Conservation (phyloP, 306 rosid genomes). For the Prunus armeniaca region DNA sequence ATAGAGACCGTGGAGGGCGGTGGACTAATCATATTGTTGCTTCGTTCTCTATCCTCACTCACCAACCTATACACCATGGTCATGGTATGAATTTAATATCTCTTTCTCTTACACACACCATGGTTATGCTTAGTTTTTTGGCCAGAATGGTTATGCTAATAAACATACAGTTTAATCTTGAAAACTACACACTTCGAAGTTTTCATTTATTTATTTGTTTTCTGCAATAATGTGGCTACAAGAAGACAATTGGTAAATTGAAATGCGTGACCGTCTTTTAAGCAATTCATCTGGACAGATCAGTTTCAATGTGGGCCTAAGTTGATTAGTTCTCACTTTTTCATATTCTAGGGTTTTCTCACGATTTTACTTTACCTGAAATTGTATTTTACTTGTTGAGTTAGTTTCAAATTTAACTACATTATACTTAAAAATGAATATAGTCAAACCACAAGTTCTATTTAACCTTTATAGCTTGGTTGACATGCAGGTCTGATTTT, state of each 20-base stretch:
- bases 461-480: neutral
- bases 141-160: neutral
- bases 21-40: constrained; percentile 73
- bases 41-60: constrained; percentile 75
- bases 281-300: neutral
- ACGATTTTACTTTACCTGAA: neutral
- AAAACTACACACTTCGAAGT: neutral
- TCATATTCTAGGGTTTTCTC: neutral
- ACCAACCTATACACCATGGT: constrained; percentile 96
- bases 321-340: neutral
- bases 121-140: neutral
- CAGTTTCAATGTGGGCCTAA: neutral
- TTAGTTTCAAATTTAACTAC: neutral
- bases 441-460: neutral
- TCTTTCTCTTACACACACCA: neutral
- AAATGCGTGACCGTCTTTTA: neutral
- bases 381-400: neutral
- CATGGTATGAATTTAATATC: constrained; percentile 60
- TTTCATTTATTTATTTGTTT: neutral
- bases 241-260: neutral
- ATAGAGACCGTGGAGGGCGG: constrained; percentile 99
- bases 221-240: neutral
- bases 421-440: neutral
- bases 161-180: neutral
- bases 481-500: neutral